Base-by-base conservation (phyloP, 2,329 filamentous ascomycete species). In the Scedosporium aurantiacum region DNA sequence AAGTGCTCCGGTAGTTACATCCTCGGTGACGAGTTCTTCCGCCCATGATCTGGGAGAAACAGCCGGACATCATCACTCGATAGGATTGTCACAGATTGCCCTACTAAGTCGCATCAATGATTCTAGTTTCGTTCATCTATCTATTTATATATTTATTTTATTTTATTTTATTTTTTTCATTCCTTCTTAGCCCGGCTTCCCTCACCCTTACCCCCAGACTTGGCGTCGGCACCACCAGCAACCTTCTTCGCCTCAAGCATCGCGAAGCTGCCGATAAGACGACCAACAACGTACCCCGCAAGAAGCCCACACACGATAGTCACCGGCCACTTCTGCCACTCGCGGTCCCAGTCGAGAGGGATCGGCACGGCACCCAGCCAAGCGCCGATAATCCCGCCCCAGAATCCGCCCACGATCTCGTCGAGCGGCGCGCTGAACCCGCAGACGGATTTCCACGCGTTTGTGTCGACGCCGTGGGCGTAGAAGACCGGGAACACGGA, bases 301-400 rank as follows among this genome's bases (percentile, higher is more conserved):
- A 96, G 97, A 18, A 89, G 80, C 2, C 94, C 94, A 1, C 83
- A 85, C 4, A 97, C 75, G 63, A 99, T 89, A 0, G 94, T 99
- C 57, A 97, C 87, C 0, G 94, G 94, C 89, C 93, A 99, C 73
- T 88, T 90, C 82, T 99, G 94, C 94, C 94, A 99, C 67, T 96
- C 91, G n/a, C 94, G 86, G 72, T 99, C 94, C 93, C 93, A 97
- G 72, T 99, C 94, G 66, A 99, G 78, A 1, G 94, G 94, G 67
- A 99, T 97, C 0, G 95, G 94, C 60, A 97, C 85, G 6, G 94
- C 94, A 3, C 94, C 94, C 50, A 96, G 76, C 94, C 94, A 97
- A 47, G 90, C 91, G 5, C 94, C 94, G 1, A 93, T 68, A 27
- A 88, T 77, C 0, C 85, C 86, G 4, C 94, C 94, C n/a, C 92